Percentiles rank a stretch among this genome's conserved stretches.
Evolutionary conservation across 2,329 filamentous ascomycete genomes (phyloP).

Genomic region (Alternaria ventricosa): DNA sequence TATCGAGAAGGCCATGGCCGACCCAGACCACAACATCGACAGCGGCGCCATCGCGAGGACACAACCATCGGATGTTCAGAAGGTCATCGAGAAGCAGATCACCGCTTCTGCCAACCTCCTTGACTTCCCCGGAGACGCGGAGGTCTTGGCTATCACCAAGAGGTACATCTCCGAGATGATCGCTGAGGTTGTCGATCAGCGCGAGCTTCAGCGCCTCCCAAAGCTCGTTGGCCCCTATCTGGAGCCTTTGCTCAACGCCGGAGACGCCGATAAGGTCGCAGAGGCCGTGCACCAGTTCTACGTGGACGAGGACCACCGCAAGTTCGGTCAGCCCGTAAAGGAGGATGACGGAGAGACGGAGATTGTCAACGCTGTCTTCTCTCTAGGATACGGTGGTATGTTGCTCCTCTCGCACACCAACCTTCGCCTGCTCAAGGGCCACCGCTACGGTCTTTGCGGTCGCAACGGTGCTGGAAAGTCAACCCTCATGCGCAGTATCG

Average conservation of each 20-base stretch:
- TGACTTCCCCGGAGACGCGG: constrained; percentile 65
- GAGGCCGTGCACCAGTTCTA: constrained; percentile 79
- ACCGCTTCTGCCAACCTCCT: constrained; percentile 70
- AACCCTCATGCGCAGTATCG: constrained; percentile 97
- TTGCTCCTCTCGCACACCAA: constrained; percentile 95
- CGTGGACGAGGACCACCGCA: constrained; percentile 83
- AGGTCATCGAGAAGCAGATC: constrained; percentile 76
- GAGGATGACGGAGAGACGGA: constrained; percentile 92
- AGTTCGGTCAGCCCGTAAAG: constrained; percentile 81
- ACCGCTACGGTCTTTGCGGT: constrained; percentile 95
- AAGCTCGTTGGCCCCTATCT: constrained; percentile 77
- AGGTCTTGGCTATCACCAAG: constrained; percentile 70
- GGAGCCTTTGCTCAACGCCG: constrained; percentile 68
- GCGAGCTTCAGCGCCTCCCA: constrained; percentile 76
- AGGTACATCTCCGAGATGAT: constrained; percentile 84
- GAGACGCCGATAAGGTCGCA: constrained; percentile 70
- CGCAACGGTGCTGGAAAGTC: constrained; percentile 98
- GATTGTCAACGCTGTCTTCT: constrained; percentile 98
- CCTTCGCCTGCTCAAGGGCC: constrained; percentile 90
- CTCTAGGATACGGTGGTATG: constrained; percentile 97
- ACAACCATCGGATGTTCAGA: constrained; percentile 74
- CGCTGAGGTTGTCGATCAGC: constrained; percentile 84
- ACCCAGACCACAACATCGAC: constrained; percentile 61
- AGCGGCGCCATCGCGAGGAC: constrained; percentile 67
- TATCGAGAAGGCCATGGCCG: constrained; percentile 90